phyloP scores from a whole-genome alignment of 2,329 filamentous ascomycete species.

The Talaromyces sp. region DNA sequence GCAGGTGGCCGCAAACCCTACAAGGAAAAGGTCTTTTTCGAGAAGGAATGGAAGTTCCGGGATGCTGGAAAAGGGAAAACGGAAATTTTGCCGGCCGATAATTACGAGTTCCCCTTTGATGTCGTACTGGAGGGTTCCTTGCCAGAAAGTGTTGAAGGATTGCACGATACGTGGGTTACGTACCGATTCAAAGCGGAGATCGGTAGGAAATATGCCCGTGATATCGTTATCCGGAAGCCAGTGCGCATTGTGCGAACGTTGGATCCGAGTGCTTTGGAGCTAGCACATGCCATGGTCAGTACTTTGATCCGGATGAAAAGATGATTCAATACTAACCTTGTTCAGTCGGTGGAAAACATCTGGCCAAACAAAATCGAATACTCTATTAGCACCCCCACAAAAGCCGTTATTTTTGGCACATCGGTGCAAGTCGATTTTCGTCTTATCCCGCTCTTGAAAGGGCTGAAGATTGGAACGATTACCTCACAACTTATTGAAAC shows the following conservation, averaged over 20 bases:
- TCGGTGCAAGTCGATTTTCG: slow-evolving; percentile 78
- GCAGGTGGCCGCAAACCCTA: slow-evolving; percentile 37
- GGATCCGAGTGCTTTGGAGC: slow-evolving; percentile 70
- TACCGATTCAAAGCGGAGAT: slow-evolving; percentile 92
- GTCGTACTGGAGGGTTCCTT: slow-evolving; percentile 64
- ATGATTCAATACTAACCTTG: not conserved
- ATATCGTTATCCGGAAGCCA: slow-evolving; percentile 75
- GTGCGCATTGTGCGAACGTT: slow-evolving; percentile 74
- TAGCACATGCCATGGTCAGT: slow-evolving; percentile 76
- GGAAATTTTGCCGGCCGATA: slow-evolving; percentile 64
- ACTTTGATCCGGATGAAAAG: not conserved
- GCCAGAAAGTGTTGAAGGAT: slow-evolving; percentile 86
- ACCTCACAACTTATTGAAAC: slow-evolving; percentile 76
- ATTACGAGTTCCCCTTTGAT: slow-evolving; percentile 82
- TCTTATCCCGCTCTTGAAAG: slow-evolving; percentile 84
- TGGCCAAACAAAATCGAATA: slow-evolving; percentile 99
- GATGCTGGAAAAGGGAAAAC: slow-evolving; percentile 48
- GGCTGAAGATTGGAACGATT: slow-evolving; percentile 78
- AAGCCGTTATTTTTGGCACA: slow-evolving; percentile 93
- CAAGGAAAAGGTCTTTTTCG: slow-evolving; percentile 56
- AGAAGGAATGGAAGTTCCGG: slow-evolving; percentile 70
- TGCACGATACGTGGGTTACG: slow-evolving; percentile 79
- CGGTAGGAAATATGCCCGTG: slow-evolving; percentile 84
- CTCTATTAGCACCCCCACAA: slow-evolving; percentile 86
- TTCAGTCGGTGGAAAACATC: slow-evolving; percentile 78